phyloP scores from a whole-genome alignment of 345 rosid genomes.

The Triadica sebifera region DNA sequence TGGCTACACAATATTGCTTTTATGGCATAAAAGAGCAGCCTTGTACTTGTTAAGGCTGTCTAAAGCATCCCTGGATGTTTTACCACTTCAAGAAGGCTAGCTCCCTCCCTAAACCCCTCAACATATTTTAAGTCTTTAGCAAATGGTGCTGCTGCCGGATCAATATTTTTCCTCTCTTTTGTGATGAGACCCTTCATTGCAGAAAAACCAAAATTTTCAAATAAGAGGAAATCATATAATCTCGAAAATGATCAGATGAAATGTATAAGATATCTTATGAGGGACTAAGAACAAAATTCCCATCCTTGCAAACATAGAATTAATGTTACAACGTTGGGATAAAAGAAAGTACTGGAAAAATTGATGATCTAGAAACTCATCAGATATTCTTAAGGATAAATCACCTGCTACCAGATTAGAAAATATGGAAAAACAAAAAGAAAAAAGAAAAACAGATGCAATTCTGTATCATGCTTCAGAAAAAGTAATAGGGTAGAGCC shows the following conservation, averaged over 20 bases:
- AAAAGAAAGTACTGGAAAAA: neutral
- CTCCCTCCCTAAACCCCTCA: constrained; percentile 78
- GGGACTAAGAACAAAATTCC: neutral
- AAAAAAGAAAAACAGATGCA: neutral
- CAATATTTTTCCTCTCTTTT: constrained; percentile 80
- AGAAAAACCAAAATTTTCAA: neutral
- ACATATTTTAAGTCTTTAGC: constrained; percentile 67
- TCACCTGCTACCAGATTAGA: neutral
- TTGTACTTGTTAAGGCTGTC: constrained; percentile 14
- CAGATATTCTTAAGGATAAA: neutral
- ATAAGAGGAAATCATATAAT: constrained; percentile 1
- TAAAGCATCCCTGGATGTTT: constrained; percentile 23
- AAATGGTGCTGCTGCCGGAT: constrained; percentile 81
- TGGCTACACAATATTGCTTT: neutral
- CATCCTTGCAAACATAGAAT: neutral
- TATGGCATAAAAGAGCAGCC: constrained; percentile 13
- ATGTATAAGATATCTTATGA: neutral
- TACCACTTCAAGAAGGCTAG: constrained; percentile 88
- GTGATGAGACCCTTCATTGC: constrained; percentile 81
- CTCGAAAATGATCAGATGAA: constrained; percentile 10
- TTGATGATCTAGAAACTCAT: neutral
- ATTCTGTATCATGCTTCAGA: neutral
- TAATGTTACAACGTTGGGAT: neutral
- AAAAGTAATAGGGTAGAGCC: constrained; percentile 24
- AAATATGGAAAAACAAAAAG: neutral